Conservation (phyloP, 2,329 filamentous ascomycete species). For the Penicillium janthinellum region DNA sequence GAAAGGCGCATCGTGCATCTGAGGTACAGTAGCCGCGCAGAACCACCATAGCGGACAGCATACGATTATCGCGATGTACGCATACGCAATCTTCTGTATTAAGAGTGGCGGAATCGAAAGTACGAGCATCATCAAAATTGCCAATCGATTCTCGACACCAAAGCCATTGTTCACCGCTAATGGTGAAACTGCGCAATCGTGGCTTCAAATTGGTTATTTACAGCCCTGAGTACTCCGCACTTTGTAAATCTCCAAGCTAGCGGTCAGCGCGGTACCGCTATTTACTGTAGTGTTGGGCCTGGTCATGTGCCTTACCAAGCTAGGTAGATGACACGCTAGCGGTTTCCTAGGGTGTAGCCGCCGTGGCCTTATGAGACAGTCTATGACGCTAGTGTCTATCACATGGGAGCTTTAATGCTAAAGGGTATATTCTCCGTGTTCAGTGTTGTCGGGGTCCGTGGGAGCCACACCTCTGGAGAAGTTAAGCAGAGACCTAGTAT, state of each 20-base stretch:
- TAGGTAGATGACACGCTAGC: background rate
- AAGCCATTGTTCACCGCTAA: background rate
- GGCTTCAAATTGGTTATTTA: background rate
- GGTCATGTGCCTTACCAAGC: background rate
- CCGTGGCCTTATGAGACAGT: background rate
- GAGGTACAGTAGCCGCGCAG: background rate
- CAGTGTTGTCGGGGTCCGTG: too few species aligned
- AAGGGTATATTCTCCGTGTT: background rate
- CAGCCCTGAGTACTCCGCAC: background rate
- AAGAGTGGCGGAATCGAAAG: background rate
- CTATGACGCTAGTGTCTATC: background rate
- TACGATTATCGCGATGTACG: background rate
- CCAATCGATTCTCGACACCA: background rate
- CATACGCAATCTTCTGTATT: background rate
- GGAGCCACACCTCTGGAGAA: too few species aligned
- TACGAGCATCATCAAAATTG: background rate
- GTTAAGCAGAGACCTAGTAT: background rate
- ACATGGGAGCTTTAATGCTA: background rate
- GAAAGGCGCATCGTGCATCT: background rate
- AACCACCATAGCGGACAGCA: background rate
- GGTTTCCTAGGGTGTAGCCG: background rate
- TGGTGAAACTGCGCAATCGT: background rate
- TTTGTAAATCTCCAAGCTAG: background rate
- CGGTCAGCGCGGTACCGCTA: conserved; percentile 1
- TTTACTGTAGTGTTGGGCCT: background rate